Conservation (phyloP, 2,329 filamentous ascomycete genomes). For the Exutisphaerella laricina region DNA sequence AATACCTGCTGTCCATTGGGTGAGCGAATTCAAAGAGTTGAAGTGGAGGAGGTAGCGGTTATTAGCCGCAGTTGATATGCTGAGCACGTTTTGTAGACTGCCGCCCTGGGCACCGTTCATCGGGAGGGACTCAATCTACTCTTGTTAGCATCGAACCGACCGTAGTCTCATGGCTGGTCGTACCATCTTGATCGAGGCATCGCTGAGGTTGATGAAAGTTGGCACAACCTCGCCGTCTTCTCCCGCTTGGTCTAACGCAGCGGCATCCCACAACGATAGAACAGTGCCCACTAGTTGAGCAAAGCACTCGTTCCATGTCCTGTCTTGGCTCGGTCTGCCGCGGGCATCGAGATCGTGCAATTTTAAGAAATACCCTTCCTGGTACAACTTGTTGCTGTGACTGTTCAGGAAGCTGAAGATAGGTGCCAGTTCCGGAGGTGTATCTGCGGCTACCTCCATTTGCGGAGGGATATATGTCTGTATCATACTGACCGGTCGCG, state of each 20-base stretch:
- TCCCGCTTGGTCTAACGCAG: constrained; percentile 80
- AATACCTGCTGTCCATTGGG: constrained; percentile 94
- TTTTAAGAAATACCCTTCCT: constrained; percentile 97
- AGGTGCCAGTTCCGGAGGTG: constrained; percentile 84
- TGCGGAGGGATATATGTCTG: constrained; percentile 78
- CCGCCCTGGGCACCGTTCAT: constrained; percentile 72
- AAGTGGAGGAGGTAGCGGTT: constrained; percentile 96
- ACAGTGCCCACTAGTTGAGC: constrained; percentile 94
- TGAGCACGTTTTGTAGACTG: constrained; percentile 87
- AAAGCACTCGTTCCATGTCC: constrained; percentile 95
- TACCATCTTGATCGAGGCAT: constrained; percentile 98
- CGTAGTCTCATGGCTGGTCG: background rate
- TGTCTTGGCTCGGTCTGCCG: constrained; percentile 76
- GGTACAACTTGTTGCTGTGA: constrained; percentile 93
- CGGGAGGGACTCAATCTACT: constrained; percentile 63
- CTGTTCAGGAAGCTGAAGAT: constrained; percentile 93
- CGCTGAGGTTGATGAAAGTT: constrained; percentile 93
- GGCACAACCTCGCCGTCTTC: constrained; percentile 79
- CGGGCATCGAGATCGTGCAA: constrained; percentile 90
- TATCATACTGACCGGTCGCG: constrained; percentile 77
- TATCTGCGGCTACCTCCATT: constrained; percentile 80
- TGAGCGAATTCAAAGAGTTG: constrained; percentile 85
- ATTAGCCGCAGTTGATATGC: constrained; percentile 88
- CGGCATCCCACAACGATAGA: constrained; percentile 90
- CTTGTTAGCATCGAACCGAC: constrained; percentile 6